These are phyloP conservation scores for Ceratocystis cubensis DNA, from an alignment of 2,329 filamentous ascomycete species.

Conservation along the genomic window DNA sequence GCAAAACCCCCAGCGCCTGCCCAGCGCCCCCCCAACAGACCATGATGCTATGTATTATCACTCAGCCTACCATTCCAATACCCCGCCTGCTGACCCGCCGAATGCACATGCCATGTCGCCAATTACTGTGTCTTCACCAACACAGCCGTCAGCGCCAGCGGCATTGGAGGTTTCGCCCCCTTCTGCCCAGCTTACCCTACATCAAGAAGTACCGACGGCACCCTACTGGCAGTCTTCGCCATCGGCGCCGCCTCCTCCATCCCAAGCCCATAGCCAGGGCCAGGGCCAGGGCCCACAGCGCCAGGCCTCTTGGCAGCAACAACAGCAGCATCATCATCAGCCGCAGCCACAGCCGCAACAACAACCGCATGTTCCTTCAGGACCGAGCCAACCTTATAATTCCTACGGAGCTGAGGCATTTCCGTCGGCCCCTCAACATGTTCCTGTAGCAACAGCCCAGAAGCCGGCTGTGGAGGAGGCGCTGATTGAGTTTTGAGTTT, in stretches of 20 bases:
- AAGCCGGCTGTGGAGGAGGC: slow-evolving; percentile 57
- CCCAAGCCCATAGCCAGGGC: slow-evolving; percentile 22
- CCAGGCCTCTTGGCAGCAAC: slow-evolving; percentile 25
- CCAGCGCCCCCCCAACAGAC: slow-evolving; percentile 32
- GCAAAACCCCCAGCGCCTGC: slow-evolving; percentile 20
- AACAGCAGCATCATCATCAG: slow-evolving; percentile 23
- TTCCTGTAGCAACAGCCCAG: slow-evolving; percentile 34
- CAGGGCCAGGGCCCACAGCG: slow-evolving; percentile 25
- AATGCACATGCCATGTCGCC: slow-evolving; percentile 24
- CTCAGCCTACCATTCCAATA: slow-evolving; percentile 25
- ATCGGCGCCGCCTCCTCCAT: slow-evolving; percentile 3
- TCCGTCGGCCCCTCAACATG: slow-evolving; percentile 52
- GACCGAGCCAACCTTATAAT: slow-evolving; percentile 21
- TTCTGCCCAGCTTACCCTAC: background rate
- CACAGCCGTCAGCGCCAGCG: slow-evolving; percentile 11
- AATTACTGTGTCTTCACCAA: slow-evolving; percentile 12
- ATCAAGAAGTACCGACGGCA: slow-evolving; percentile 22
- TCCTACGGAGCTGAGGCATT: slow-evolving; percentile 50
- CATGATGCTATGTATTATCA: slow-evolving; percentile 47
- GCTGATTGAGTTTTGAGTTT: slow-evolving; percentile 49
- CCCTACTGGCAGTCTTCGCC: slow-evolving; percentile 15
- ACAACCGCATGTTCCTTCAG: slow-evolving; percentile 23
- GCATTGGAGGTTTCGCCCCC: slow-evolving; percentile 16
- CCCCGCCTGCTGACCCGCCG: slow-evolving; percentile 15
- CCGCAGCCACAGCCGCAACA: slow-evolving; percentile 25